Percentiles rank a stretch among this genome's conserved stretches.
Conservation (phyloP, 768 basidiomycete genomes). For the Infundibulicybe gibba region DNA sequence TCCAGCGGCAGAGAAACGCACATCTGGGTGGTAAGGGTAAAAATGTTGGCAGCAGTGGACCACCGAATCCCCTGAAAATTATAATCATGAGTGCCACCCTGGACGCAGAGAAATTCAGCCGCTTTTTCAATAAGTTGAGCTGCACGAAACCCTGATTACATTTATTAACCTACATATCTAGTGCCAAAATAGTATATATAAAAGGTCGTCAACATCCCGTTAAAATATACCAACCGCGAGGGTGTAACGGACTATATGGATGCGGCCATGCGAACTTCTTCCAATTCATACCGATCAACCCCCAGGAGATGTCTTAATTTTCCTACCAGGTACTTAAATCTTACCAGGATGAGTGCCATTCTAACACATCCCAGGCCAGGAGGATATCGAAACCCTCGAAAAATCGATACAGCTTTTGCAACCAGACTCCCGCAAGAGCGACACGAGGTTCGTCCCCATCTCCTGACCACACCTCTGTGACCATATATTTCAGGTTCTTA, state of each 20-base stretch:
- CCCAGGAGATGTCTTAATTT: constrained; percentile 88
- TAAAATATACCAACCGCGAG: constrained; percentile 74
- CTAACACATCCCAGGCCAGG: constrained; percentile 61
- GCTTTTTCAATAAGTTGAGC: constrained; percentile 79
- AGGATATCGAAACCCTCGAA: constrained; percentile 90
- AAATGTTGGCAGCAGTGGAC: constrained; percentile 30
- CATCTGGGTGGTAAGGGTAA: constrained; percentile 36
- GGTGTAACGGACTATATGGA: constrained; percentile 85
- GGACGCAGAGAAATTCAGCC: constrained; percentile 92
- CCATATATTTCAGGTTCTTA: constrained; percentile 46
- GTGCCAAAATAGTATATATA: constrained; percentile 86
- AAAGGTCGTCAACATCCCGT: constrained; percentile 94
- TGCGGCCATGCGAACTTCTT: constrained; percentile 91
- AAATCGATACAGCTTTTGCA: constrained; percentile 66
- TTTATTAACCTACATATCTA: constrained; percentile 23
- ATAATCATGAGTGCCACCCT: constrained; percentile 98
- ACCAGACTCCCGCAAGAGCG: constrained; percentile 61
- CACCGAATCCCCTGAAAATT: constrained; percentile 74
- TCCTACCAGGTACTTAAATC: constrained; percentile 67
- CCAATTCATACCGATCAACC: constrained; percentile 84
- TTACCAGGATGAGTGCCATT: neutral
- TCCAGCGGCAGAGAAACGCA: constrained; percentile 64
- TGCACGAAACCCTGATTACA: too few relatives aligned
- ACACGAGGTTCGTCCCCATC: constrained; percentile 38
- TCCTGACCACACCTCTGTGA: neutral